Percentiles rank a stretch among this genome's conserved stretches.
Evolutionary conservation across 768 basidiomycete genomes (phyloP).

Genomic region (Mrakia gelida): DNA sequence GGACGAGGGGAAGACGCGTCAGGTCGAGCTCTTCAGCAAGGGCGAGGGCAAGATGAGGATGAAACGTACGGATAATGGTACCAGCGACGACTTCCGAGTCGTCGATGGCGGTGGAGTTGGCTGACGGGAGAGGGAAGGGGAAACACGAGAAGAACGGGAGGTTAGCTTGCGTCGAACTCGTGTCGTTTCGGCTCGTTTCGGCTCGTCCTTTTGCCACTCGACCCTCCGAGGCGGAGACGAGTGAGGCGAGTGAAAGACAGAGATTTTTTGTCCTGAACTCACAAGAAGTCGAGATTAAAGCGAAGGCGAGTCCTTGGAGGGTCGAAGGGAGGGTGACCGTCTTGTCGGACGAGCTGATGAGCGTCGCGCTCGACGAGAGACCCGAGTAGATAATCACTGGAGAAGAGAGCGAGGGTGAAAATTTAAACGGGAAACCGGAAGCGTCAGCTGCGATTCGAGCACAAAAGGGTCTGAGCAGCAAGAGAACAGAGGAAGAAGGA

Average conservation of each 20-base stretch:
- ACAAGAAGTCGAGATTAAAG: background rate
- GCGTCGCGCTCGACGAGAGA: constrained; percentile 1
- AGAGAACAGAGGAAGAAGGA: background rate
- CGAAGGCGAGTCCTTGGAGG: constrained; percentile 1
- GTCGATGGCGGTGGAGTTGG: background rate
- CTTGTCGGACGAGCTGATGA: background rate
- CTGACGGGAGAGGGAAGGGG: background rate
- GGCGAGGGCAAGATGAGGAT: background rate
- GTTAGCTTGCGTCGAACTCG: background rate
- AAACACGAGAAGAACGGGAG: background rate
- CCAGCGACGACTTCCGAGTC: background rate
- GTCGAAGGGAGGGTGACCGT: constrained; percentile 2
- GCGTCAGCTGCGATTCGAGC: no score
- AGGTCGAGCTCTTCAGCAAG: background rate
- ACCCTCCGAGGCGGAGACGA: background rate
- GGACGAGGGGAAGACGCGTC: background rate
- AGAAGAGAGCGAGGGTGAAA: background rate
- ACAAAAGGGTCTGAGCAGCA: no score
- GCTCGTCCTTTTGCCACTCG: background rate
- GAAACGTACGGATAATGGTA: background rate
- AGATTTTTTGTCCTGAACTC: no score
- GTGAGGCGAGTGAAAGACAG: background rate
- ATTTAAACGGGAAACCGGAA: no score
- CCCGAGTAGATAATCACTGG: constrained; percentile 14
- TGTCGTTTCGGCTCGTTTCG: background rate